These are phyloP conservation scores for Spergularia bocconei DNA, from an alignment of 148 eudicot species.

Conservation along the genomic window DNA sequence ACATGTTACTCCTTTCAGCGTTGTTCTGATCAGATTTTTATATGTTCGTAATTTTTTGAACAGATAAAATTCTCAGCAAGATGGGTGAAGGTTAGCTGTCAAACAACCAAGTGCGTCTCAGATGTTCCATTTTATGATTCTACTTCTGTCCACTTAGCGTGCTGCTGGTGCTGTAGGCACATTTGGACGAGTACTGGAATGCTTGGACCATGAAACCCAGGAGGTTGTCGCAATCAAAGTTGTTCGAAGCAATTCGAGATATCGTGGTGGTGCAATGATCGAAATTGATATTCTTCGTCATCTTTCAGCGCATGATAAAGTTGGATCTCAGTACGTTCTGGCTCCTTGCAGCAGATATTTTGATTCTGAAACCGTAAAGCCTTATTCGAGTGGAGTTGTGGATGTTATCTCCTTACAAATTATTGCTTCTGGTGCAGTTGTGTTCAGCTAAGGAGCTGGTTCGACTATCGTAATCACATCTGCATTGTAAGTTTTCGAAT, in stretches of 20 bases:
- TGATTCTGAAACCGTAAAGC: slow-evolving; percentile 8
- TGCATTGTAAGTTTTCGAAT: slow-evolving; percentile 70
- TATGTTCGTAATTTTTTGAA: slow-evolving; percentile 15
- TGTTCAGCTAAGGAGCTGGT: slow-evolving; percentile 74
- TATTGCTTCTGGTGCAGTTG: slow-evolving; percentile 56
- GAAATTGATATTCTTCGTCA: slow-evolving; percentile 76
- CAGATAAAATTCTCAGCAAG: slow-evolving; percentile 82
- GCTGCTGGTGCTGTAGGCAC: slow-evolving; percentile 84
- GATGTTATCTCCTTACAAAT: slow-evolving; percentile 22
- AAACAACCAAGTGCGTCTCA: slow-evolving; percentile 49
- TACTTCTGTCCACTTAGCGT: slow-evolving; percentile 54
- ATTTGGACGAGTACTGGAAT: slow-evolving; percentile 89
- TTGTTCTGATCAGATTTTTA: slow-evolving; percentile 4
- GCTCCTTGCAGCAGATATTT: slow-evolving; percentile 4
- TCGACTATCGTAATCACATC: slow-evolving; percentile 86
- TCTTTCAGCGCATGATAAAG: slow-evolving; percentile 59
- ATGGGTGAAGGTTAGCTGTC: slow-evolving; percentile 98
- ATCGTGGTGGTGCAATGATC: slow-evolving; percentile 86
- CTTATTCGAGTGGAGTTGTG: slow-evolving; percentile 15
- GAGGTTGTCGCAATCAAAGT: slow-evolving; percentile 86
- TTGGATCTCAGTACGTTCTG: slow-evolving; percentile 53
- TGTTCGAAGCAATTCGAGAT: slow-evolving; percentile 71
- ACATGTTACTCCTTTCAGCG: neutral
- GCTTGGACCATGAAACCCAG: slow-evolving; percentile 63
- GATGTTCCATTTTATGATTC: slow-evolving; percentile 54